Evolutionary conservation across 345 rosid genomes (phyloP), one percentile per base, ranked within the genome.

Genomic region (Camelina hispida): DNA sequence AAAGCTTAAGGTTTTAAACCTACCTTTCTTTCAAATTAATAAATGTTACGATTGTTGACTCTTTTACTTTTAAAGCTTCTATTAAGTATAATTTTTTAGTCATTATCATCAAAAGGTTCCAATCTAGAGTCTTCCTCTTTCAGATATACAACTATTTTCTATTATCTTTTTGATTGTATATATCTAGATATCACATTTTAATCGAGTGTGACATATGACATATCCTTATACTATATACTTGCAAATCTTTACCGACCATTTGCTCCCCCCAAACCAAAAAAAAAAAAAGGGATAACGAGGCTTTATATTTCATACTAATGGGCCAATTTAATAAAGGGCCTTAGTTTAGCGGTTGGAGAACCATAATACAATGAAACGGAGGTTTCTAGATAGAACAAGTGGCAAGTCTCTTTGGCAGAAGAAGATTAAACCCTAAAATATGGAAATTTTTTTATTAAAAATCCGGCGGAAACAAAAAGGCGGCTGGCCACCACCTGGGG

Each of bases 401-500:
- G 81, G 57, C 74, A 25, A 61, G 53, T 6, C 47, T 5, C 0
- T n/a, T 20, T 62, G 55, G 60, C 64, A 63, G 35, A 18, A 56
- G 37, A 40, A 8, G 1, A 25, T 25, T 28, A n/a, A 12, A 56
- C 38, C 37, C 16, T 35, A n/a, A 53, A 61, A 48, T 16, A 34
- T 14, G 18, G 47, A 15, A 46, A 15, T 15, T 37, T 25, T n/a
- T 6, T 34, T 7, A 8, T 34, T 20, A n/a, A 53, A 62, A 61
- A 68, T 48, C 61, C 72, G 68, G 85, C 72, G 73, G 73, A 77
- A 59, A 25, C 11, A 5, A n/a, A 23, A 60, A 52, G 62, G 70
- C 81, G 81, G 81, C 81, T 64, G 64, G 58, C 81, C 3, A 78
- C 81, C 77, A 78, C 77, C 65, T 44, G 62, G 23, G 65, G 12